Base-by-base conservation (phyloP, 176 grass and related monocot species). In the Panicum miliaceum region DNA sequence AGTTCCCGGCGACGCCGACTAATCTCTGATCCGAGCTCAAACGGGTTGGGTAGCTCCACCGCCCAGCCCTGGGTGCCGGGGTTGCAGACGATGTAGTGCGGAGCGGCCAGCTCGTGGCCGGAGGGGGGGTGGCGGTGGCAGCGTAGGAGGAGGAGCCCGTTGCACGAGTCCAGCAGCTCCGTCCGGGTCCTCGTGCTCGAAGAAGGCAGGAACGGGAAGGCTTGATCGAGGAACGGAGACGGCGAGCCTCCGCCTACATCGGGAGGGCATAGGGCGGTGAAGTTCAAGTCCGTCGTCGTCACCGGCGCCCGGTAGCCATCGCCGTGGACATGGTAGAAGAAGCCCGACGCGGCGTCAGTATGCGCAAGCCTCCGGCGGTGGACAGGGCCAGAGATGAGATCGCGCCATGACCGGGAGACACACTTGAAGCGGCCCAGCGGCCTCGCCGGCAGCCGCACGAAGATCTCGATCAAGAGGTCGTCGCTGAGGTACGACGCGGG, bases 161-260 rank as follows among this genome's bases (percentile, higher is more conserved):
- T 37, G 64, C 64, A 66, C 64, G 64, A 66, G 32, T 66, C 64
- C 64, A 66, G 6, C 34, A 66, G 34, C 64, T 20, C 16, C 64
- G 4, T 20, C 2, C 19, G 7, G 64, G 0, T 20, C 7, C 64
- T 36, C 64, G 15, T 0, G 63, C 5, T 18, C 27, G 14, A 2
- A 4, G 29, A 7, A 12, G 29, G 32, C 63, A 65, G 29, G 63
- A 36, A 65, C 32, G 63, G 13, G 63, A 66, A 66, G 27, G 27
- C 62, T 0, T 29, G 27, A 34, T 64, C 27, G 14, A 64, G 1
- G 5, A 15, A 3, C 63, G 29, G 15, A 3, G 56, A 15, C 50
- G 50, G 22, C 58, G 43, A 45, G 45, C 3, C 48, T 51, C 15
- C 48, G 14, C 14, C 47, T 50, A 3, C 48, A 18, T 51, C 48